A percentile compares a stretch with the other conserved stretches of the same genome.
Conservation (phyloP, 495 filamentous ascomycete species). For the Antarctomyces pellizariae region DNA sequence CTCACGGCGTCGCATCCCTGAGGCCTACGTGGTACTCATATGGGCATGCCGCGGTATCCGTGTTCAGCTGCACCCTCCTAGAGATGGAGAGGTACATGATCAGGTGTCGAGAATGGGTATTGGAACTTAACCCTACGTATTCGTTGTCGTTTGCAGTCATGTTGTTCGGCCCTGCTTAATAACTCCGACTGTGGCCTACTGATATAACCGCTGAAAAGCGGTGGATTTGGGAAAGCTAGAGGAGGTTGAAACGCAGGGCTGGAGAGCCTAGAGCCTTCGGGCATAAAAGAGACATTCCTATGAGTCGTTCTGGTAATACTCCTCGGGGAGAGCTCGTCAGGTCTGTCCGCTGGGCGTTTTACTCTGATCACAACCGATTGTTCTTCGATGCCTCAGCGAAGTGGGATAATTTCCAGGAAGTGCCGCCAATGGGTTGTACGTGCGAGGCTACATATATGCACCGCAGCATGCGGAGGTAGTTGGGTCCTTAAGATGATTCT, state of each 20-base stretch:
- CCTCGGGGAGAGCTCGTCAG: slow-evolving; percentile 39
- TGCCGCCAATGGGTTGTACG: too few relatives aligned
- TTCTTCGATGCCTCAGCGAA: slow-evolving; percentile 7
- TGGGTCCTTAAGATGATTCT: too few relatives aligned
- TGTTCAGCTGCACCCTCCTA: background rate
- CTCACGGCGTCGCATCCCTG: slow-evolving; percentile 1
- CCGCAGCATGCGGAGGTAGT: too few relatives aligned
- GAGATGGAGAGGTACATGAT: too few relatives aligned
- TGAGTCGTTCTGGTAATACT: slow-evolving; percentile 43
- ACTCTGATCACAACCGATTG: slow-evolving; percentile 26
- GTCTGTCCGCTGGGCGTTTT: slow-evolving; percentile 29
- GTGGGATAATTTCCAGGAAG: background rate
- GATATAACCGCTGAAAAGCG: too few relatives aligned
- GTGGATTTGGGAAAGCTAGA: too few relatives aligned
- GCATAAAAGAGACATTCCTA: slow-evolving; percentile 18
- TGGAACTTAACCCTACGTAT: slow-evolving; percentile 66
- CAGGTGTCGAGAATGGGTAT: slow-evolving; percentile 34
- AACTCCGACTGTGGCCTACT: slow-evolving; percentile 13
- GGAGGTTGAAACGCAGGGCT: slow-evolving; percentile 17
- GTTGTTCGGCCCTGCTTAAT: slow-evolving; percentile 22
- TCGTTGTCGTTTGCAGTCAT: slow-evolving; percentile 31
- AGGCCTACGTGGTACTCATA: background rate
- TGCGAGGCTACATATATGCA: too few relatives aligned
- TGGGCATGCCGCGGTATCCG: background rate
- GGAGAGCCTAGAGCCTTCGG: slow-evolving; percentile 21